Conservation (phyloP, 352 stramenopile genomes). For the Phytophthora kernoviae region DNA sequence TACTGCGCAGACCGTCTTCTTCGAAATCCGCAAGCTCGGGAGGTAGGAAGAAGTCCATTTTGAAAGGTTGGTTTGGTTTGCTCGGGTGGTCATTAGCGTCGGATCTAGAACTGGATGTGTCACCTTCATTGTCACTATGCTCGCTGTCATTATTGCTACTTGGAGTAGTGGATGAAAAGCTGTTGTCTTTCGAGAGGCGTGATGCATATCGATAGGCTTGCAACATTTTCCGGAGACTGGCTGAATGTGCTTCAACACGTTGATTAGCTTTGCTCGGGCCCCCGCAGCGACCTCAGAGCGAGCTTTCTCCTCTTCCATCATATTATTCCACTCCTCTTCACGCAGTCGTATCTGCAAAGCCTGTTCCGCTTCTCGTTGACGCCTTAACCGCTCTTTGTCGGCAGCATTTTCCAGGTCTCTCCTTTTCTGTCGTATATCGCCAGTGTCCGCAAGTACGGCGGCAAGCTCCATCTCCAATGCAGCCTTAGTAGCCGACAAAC, state of each 20-base stretch:
- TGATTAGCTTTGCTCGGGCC: constrained; percentile 54
- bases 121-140: constrained; percentile 20
- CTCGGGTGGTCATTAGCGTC: not conserved
- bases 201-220: constrained; percentile 26
- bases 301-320: constrained; percentile 58
- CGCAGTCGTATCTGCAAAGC: constrained; percentile 45
- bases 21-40: constrained; percentile 68
- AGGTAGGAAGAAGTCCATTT: constrained; percentile 22
- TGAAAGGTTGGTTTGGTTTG: constrained; percentile 6
- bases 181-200: constrained; percentile 8
- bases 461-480: constrained; percentile 43
- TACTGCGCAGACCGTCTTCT: constrained; percentile 49
- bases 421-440: constrained; percentile 33
- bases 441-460: constrained; percentile 26
- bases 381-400: constrained; percentile 42
- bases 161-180: constrained; percentile 2
- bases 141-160: constrained; percentile 27
- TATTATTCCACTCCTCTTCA: constrained; percentile 51
- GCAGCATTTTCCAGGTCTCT: constrained; percentile 50
- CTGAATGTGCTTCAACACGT: constrained; percentile 36
- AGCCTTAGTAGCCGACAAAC: constrained; percentile 33
- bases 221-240: constrained; percentile 40
- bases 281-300: constrained; percentile 47
- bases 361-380: constrained; percentile 56
- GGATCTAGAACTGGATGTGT: not conserved